Percentiles rank a stretch among this genome's conserved stretches.
Conservation (phyloP, 495 filamentous ascomycete species). For the Aspergillus hancockii region DNA sequence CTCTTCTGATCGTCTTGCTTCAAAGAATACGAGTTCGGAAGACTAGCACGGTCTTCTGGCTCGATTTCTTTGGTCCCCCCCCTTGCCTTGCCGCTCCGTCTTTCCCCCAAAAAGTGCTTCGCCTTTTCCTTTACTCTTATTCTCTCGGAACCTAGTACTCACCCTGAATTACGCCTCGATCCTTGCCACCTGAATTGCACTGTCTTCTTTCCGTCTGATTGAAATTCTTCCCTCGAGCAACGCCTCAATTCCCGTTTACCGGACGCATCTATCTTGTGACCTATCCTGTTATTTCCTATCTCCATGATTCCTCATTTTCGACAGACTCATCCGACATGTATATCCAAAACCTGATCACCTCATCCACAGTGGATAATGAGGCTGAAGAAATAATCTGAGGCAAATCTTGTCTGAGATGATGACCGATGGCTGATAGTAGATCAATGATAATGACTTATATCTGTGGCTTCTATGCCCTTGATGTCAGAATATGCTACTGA, state of each 20-base stretch:
- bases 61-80: constrained; percentile 5
- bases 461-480: not conserved
- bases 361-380: constrained; percentile 6
- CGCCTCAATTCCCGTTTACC: constrained; percentile 8
- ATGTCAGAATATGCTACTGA: not conserved
- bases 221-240: constrained; percentile 17
- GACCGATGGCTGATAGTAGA: constrained; percentile 15
- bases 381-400: constrained; percentile 5
- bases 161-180: constrained; percentile 5
- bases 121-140: constrained; percentile 9
- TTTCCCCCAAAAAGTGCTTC: constrained; percentile 5
- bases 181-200: constrained; percentile 10
- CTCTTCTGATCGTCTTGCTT: constrained; percentile 20
- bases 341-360: constrained; percentile 14
- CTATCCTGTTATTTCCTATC: constrained; percentile 16
- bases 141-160: constrained; percentile 6
- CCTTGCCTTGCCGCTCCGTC: constrained; percentile 17
- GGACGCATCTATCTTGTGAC: constrained; percentile 14
- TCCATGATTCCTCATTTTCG: constrained; percentile 17
- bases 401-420: constrained; percentile 16
- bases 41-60: constrained; percentile 8
- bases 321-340: constrained; percentile 17
- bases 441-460: constrained; percentile 18
- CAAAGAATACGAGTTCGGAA: constrained; percentile 25
- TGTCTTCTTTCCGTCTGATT: constrained; percentile 21